A percentile compares a stretch with the other conserved stretches of the same genome.
Evolutionary conservation across 169 alveolate species (phyloP).

Genomic region (Cystoisospora suis): DNA sequence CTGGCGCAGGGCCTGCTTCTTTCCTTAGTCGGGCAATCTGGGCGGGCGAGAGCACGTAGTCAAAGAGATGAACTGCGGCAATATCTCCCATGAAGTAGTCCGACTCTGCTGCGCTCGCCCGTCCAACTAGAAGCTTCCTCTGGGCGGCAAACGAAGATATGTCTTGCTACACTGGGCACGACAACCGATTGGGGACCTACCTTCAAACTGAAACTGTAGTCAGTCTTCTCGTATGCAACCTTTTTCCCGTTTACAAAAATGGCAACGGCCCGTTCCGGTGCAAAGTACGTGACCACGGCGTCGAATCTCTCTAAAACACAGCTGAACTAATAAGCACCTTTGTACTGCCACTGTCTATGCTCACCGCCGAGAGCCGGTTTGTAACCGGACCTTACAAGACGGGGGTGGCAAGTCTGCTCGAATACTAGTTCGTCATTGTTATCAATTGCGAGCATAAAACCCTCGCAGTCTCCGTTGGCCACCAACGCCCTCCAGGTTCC

Average conservation of each 20-base stretch:
- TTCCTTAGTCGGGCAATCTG: slow-evolving; percentile 6
- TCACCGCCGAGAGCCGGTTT: slow-evolving; percentile 38
- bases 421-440: slow-evolving; percentile 79
- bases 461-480: slow-evolving; percentile 82
- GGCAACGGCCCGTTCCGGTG: slow-evolving; percentile 40
- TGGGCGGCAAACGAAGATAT: background rate
- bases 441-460: slow-evolving; percentile 78
- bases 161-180: background rate
- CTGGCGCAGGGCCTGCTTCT: background rate
- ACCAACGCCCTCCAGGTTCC: slow-evolving; percentile 71
- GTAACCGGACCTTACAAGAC: slow-evolving; percentile 44
- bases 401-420: slow-evolving; percentile 76
- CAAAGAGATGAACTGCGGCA: slow-evolving; percentile 70
- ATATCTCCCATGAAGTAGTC: slow-evolving; percentile 81
- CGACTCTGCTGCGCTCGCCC: slow-evolving; percentile 74
- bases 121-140: slow-evolving; percentile 72
- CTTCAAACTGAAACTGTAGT: slow-evolving; percentile 68
- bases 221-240: slow-evolving; percentile 67
- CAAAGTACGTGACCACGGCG: slow-evolving; percentile 49
- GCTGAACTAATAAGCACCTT: background rate
- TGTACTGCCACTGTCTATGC: background rate
- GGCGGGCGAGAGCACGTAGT: slow-evolving; percentile 60
- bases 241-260: slow-evolving; percentile 75
- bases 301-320: slow-evolving; percentile 38
- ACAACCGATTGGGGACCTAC: background rate